Percentiles rank a stretch among this genome's conserved stretches.
These are phyloP conservation scores for Decorospora gaudefroyi DNA, from an alignment of 2,329 filamentous ascomycete genomes.

Conservation along the genomic window DNA sequence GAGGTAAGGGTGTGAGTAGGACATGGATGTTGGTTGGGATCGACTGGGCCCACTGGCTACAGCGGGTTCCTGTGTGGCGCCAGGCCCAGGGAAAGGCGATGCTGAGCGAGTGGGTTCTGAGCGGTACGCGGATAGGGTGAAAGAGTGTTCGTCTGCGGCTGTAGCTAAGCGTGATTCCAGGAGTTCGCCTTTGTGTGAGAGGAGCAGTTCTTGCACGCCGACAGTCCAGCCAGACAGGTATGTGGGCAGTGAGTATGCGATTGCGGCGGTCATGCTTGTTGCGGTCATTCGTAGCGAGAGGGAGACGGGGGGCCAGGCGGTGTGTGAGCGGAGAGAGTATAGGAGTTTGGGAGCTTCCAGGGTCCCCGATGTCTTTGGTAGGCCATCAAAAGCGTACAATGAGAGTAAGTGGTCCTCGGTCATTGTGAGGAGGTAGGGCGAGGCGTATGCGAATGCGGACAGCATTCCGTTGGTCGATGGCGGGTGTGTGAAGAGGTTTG, in stretches of 20 bases:
- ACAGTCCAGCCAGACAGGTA: conserved; percentile 81
- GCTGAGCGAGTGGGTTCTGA: conserved; percentile 35
- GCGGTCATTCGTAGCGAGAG: conserved; percentile 76
- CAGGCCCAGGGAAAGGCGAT: conserved; percentile 35
- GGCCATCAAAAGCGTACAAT: conserved; percentile 66
- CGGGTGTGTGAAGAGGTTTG: conserved; percentile 61
- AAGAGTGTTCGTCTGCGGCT: conserved; percentile 56
- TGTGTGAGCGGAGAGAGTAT: conserved; percentile 79
- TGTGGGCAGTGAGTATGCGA: conserved; percentile 83
- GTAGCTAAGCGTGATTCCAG: conserved; percentile 57
- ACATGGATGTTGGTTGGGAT: conserved; percentile 55
- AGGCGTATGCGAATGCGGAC: conserved; percentile 70
- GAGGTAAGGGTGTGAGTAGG: conserved; percentile 77
- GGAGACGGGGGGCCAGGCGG: conserved; percentile 75
- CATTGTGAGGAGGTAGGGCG: conserved; percentile 79
- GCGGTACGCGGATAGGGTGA: conserved; percentile 43
- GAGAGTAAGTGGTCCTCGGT: conserved; percentile 74
- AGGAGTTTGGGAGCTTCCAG: conserved; percentile 62
- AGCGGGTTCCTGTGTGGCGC: conserved; percentile 26
- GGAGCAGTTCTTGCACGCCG: conserved; percentile 85
- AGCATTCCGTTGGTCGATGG: conserved; percentile 68
- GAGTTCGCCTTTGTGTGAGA: conserved; percentile 58
- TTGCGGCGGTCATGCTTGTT: conserved; percentile 72
- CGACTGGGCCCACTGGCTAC: conserved; percentile 25
- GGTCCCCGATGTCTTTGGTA: conserved; percentile 15